Base-by-base conservation (phyloP, 2,329 filamentous ascomycete genomes). In the Aspergillus sp. region DNA sequence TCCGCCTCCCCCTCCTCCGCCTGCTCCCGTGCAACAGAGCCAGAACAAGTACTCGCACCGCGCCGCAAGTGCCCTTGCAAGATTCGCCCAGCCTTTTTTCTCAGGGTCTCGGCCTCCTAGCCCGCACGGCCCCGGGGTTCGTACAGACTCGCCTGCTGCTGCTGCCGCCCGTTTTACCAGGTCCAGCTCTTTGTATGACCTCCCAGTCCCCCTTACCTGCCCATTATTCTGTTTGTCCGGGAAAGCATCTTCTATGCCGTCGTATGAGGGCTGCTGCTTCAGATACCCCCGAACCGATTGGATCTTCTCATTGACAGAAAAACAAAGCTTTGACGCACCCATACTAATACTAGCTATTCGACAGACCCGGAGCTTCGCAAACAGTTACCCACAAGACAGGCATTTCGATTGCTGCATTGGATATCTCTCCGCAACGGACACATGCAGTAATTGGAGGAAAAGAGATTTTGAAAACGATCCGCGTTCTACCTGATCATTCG, bases 391-490 rank as follows among this genome's bases (percentile, higher is more conserved):
- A 88, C 71, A 83, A 81, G 64, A 88, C 85, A n/a, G 85, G 85
- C 45, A 80, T 88, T 53, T 81, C 85, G 60, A 87, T 88, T 65
- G 75, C 82, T 43, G 83, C 85, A 38, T 76, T 88, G 52, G 85
- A 87, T 70, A 83, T 86, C 71, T 88, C 86, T 59, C 83, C 85
- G 41, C 78, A 81, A 55, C 78, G 81, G 57, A 87, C 84, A 58
- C 85, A 87, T 76, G 85, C 85, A 53, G 78, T 88, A 54, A 80
- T 88, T 62, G 85, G 84, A 42, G 85, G 85, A 52, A 84, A 84
- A 62, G 84, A 88, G 63, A 87, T 88, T 56, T 80, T 88, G 65
- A 87, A 87, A 71, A 88, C 85, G 2, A 80, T 88, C 60, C 81
- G 80, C 51, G 80, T 88, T 53, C 77, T 82, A 44, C 81, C 83